Base-by-base conservation (phyloP, 805 yeast species). In the Candida germanica region DNA sequence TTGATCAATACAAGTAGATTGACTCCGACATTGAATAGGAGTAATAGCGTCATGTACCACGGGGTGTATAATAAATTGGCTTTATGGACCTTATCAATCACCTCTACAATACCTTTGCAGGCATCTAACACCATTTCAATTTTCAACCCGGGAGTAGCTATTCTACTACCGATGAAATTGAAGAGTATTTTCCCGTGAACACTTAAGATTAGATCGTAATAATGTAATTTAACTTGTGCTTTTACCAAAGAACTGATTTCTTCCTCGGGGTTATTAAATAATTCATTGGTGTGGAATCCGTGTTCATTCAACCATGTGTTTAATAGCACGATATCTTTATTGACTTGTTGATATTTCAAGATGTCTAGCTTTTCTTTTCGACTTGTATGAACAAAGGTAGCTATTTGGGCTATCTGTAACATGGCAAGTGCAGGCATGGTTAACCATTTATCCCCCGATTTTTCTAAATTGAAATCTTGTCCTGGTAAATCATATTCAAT, bases 1-100 rank as follows among this genome's bases (percentile, higher is more conserved):
- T 67, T 70, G 21, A 73, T 61, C 38, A 73, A 48, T 4, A 68
- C 59, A 5, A 75, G 44, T 14, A 66, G 55, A 27, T 53, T 59
- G 3, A 72, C 48, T 4, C 79, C 76, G 1, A 64, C 66, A 28
- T 64, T 64, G 46, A 74, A 71, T 9, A 75, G 49, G 9, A 72
- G 47, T 3, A 69, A 56, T 30, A 79, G 51, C 19, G 59, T 65
- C 31, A 66, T 43, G 65, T 75, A 73, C 83, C 83, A 78, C 2
- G 83, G 83, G 10, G 65, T 48, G 36, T 51, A 61, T 10, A 65
- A 40, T 6, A 47, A 35, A 1, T 58, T 56, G 4, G 56, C 55
- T 9, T 53, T 48, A 16, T 54, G 51, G 18, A 68, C 43, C 36
- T 54, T 50, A 28, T 51, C 48, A 20, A 66, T 43, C 6, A 66